A percentile compares a stretch with the other conserved stretches of the same genome.
Evolutionary conservation across 768 basidiomycete species (phyloP).

Genomic region (Rhodocollybia butyracea): DNA sequence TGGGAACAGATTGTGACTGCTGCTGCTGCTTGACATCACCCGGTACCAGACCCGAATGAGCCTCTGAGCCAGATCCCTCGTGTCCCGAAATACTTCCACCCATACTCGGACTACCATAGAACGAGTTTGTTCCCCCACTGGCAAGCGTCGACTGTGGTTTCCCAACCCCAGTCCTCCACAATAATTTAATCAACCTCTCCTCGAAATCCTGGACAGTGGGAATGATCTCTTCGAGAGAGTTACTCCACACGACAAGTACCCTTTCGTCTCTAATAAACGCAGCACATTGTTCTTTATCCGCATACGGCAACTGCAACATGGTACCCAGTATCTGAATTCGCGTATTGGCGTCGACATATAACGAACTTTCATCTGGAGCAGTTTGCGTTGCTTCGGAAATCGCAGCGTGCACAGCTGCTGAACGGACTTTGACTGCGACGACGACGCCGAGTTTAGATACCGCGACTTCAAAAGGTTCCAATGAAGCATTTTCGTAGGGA

Average conservation of each 20-base stretch:
- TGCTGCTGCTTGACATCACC: background rate
- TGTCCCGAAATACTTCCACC: too few species aligned
- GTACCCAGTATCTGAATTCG: constrained; percentile 60
- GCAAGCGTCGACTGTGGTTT: too few species aligned
- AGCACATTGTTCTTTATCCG: constrained; percentile 73
- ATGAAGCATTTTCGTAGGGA: constrained; percentile 51
- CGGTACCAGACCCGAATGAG: background rate
- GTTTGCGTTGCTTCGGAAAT: constrained; percentile 42
- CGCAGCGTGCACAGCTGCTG: constrained; percentile 52
- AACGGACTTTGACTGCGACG: constrained; percentile 54
- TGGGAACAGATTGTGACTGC: background rate
- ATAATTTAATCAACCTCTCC: constrained; percentile 73
- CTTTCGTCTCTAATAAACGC: constrained; percentile 87
- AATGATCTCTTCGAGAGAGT: constrained; percentile 75
- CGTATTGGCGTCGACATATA: constrained; percentile 55
- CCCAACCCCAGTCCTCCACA: constrained; percentile 67
- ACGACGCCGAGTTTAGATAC: constrained; percentile 52
- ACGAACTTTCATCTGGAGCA: constrained; percentile 38
- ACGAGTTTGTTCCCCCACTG: constrained; percentile 39
- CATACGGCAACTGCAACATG: constrained; percentile 42
- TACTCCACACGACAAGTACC: constrained; percentile 82
- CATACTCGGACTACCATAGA: too few species aligned
- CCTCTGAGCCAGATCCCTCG: too few species aligned
- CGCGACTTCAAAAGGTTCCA: constrained; percentile 56
- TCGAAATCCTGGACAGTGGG: constrained; percentile 73